Conservation (phyloP, 2,329 filamentous ascomycete species). For the Rhinocladiella similis region DNA sequence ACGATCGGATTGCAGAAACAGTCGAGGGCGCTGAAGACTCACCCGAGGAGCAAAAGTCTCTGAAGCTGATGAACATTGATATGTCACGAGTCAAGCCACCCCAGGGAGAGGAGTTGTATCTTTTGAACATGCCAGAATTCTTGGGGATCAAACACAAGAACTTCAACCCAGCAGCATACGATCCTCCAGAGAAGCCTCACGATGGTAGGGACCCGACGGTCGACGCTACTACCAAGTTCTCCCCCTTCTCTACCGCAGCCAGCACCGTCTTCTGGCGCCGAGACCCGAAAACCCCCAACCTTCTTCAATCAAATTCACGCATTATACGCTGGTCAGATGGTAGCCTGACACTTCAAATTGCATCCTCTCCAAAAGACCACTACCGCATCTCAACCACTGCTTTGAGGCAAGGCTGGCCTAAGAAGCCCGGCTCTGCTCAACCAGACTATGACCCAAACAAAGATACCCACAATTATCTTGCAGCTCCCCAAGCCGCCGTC, state of each 20-base stretch:
- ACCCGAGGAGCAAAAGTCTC: constrained; percentile 44
- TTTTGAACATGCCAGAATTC: constrained; percentile 64
- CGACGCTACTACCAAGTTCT: constrained; percentile 49
- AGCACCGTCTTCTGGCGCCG: constrained; percentile 67
- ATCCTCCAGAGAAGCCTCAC: constrained; percentile 56
- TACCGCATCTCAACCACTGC: constrained; percentile 60
- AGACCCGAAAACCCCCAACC: constrained; percentile 57
- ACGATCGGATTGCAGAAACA: constrained; percentile 51
- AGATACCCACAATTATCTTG: constrained; percentile 65
- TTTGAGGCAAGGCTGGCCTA: constrained; percentile 52
- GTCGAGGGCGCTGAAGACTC: constrained; percentile 46
- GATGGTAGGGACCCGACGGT: constrained; percentile 43
- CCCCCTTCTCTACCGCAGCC: constrained; percentile 63
- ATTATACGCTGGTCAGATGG: constrained; percentile 68
- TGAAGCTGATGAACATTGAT: constrained; percentile 36
- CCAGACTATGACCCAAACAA: constrained; percentile 53
- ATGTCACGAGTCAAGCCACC: constrained; percentile 59
- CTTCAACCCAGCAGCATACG: constrained; percentile 62
- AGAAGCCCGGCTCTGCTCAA: constrained; percentile 20
- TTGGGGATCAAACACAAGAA: constrained; percentile 61
- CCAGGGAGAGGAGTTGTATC: constrained; percentile 61
- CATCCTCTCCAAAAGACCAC: constrained; percentile 60
- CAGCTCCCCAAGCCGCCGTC: constrained; percentile 56
- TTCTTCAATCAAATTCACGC: constrained; percentile 65
- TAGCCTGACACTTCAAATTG: constrained; percentile 65